These are phyloP conservation scores for Pseudogymnoascus sp. DNA, from an alignment of 2,329 filamentous ascomycete genomes.

Conservation along the genomic window DNA sequence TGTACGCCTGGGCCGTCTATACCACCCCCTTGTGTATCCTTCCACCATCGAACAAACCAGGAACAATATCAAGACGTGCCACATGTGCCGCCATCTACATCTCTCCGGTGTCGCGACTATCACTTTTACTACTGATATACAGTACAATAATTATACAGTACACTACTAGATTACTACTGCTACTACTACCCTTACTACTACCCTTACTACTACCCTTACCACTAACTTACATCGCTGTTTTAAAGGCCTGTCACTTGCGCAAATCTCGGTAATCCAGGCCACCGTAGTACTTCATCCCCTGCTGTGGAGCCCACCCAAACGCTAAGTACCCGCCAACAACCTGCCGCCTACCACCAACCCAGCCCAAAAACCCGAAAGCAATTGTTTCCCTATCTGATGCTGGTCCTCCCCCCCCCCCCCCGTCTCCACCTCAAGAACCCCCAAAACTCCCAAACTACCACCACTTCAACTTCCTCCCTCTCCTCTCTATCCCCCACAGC, in stretches of 20 bases:
- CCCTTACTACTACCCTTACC: too few relatives aligned
- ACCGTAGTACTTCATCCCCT: not conserved
- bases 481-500: not conserved
- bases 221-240: not conserved
- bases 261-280: not conserved
- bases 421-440: not conserved
- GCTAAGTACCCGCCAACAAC: not conserved
- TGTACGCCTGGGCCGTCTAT: not conserved
- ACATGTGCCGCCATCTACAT: not conserved
- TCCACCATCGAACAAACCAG: not conserved
- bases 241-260: not conserved
- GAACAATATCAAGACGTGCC: constrained; percentile 1
- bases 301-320: not conserved
- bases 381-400: constrained; percentile 4
- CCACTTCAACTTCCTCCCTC: not conserved
- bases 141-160: not conserved
- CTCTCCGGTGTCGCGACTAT: not conserved
- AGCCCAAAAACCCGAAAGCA: not conserved
- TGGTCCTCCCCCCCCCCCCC: not conserved
- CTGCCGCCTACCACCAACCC: not conserved
- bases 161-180: not conserved
- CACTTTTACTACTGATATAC: not conserved
- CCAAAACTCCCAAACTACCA: not conserved
- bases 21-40: not conserved
- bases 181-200: not conserved